A percentile compares a stretch with the other conserved stretches of the same genome.
These are phyloP conservation scores for Irpex rosettiformis DNA, from an alignment of 1,284 basidiomycete species.

Conservation along the genomic window DNA sequence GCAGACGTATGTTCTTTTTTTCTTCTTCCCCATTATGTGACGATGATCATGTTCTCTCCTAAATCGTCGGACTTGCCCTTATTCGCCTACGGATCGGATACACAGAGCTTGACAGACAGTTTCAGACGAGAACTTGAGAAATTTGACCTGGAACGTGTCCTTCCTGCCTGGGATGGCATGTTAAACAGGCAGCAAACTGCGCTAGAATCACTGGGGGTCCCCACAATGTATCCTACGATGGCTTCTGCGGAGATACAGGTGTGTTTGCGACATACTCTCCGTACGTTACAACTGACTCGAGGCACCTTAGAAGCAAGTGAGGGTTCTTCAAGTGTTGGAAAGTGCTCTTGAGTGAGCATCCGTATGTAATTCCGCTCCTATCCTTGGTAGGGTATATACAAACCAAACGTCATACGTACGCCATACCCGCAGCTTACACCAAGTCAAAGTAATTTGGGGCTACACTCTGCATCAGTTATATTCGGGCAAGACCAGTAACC, in stretches of 20 bases:
- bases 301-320: conserved; percentile 40
- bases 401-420: neutral
- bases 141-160: conserved; percentile 62
- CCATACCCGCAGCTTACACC: no score
- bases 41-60: neutral
- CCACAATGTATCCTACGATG: conserved; percentile 62
- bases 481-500: neutral
- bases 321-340: conserved; percentile 48
- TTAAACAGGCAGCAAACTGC: conserved; percentile 61
- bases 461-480: no score
- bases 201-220: conserved; percentile 57
- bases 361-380: neutral
- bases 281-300: conserved; percentile 7
- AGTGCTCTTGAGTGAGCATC: conserved; percentile 32
- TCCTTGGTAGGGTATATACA: neutral
- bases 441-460: no score
- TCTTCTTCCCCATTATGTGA: neutral
- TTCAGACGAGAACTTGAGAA: conserved; percentile 58
- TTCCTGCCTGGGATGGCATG: conserved; percentile 74
- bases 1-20: conserved; percentile 49
- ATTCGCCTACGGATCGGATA: conserved; percentile 10
- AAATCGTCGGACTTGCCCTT: conserved; percentile 9
- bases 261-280: conserved; percentile 17
- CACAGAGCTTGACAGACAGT: conserved; percentile 57
- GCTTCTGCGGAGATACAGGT: conserved; percentile 54